Percentiles rank a stretch among this genome's conserved stretches.
phyloP scores from a whole-genome alignment of 2,329 filamentous ascomycete genomes.

The Clonostachys sp. region DNA sequence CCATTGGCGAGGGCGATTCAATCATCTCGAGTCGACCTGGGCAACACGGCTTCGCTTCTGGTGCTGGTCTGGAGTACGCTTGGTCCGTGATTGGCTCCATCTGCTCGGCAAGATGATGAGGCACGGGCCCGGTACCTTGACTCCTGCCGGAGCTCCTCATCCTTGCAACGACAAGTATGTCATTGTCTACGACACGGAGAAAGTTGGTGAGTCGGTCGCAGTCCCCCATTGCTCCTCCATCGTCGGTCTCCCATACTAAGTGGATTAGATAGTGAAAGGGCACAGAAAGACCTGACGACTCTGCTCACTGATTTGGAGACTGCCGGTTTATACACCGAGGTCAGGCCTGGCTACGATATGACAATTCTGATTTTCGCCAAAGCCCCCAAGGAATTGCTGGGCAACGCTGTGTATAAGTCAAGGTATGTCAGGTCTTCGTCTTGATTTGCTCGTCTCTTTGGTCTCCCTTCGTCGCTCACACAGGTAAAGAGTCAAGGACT shows the following conservation, averaged over 20 bases:
- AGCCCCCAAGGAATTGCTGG: conserved; percentile 57
- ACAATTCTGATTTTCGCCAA: conserved; percentile 65
- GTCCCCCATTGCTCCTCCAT: neutral
- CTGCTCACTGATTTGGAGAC: conserved; percentile 56
- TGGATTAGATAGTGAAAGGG: conserved; percentile 22
- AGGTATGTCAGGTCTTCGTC: conserved; percentile 35
- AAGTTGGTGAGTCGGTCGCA: conserved; percentile 17
- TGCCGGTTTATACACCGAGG: conserved; percentile 64
- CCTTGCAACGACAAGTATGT: conserved; percentile 30
- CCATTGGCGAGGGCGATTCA: too few species aligned
- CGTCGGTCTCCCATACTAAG: neutral
- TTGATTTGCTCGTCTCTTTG: neutral
- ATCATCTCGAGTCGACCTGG: too few species aligned
- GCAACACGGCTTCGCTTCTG: too few species aligned
- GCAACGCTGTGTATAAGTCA: conserved; percentile 62
- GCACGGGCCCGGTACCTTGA: too few species aligned
- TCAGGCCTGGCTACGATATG: conserved; percentile 65
- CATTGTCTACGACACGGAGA: conserved; percentile 28
- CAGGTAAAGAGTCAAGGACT: conserved; percentile 61
- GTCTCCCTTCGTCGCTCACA: neutral
- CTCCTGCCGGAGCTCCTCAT: too few species aligned
- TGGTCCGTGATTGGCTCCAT: too few species aligned
- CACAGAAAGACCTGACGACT: conserved; percentile 23
- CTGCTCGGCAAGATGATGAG: too few species aligned
- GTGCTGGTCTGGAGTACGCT: too few species aligned